phyloP scores from a whole-genome alignment of 257 asterid genomes.

The Echites panduratus region DNA sequence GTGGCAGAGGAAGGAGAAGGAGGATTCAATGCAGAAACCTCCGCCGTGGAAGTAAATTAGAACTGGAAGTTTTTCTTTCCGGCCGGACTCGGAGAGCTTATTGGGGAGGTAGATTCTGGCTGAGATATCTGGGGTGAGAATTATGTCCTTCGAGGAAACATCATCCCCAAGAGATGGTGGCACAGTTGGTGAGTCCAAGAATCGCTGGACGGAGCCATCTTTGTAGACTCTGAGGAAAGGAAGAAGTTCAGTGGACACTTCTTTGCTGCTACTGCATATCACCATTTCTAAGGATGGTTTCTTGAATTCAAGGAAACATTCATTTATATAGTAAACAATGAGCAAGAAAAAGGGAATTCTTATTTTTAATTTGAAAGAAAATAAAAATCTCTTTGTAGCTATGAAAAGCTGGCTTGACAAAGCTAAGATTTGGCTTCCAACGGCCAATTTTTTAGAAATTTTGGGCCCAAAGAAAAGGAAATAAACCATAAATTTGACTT shows the following conservation, averaged over 20 bases:
- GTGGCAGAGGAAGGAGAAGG: conserved; percentile 20
- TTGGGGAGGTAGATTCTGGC: conserved; percentile 33
- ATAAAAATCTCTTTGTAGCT: no score
- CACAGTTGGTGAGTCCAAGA: conserved; percentile 17
- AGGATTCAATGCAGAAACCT: conserved; percentile 25
- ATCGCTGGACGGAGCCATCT: conserved; percentile 26
- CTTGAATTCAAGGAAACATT: background rate
- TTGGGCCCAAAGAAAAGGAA: conserved; percentile 10
- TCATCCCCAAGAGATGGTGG: conserved; percentile 21
- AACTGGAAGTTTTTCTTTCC: conserved; percentile 14
- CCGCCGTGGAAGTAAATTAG: conserved; percentile 32
- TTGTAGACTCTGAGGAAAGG: conserved; percentile 24
- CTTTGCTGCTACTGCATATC: conserved; percentile 14
- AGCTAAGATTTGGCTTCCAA: background rate
- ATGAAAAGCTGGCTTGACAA: conserved; percentile 9
- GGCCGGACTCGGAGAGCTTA: background rate
- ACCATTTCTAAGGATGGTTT: no score
- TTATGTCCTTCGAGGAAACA: conserved; percentile 30
- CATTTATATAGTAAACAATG: background rate
- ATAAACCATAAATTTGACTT: background rate
- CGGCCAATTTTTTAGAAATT: conserved; percentile 1
- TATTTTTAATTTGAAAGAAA: no score
- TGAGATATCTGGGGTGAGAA: conserved; percentile 17
- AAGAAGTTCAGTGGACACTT: conserved; percentile 14
- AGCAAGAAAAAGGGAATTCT: no score